Percentiles rank a stretch among this genome's conserved stretches.
phyloP scores from a whole-genome alignment of 352 stramenopile genomes.

The Globisporangium ultimum region DNA sequence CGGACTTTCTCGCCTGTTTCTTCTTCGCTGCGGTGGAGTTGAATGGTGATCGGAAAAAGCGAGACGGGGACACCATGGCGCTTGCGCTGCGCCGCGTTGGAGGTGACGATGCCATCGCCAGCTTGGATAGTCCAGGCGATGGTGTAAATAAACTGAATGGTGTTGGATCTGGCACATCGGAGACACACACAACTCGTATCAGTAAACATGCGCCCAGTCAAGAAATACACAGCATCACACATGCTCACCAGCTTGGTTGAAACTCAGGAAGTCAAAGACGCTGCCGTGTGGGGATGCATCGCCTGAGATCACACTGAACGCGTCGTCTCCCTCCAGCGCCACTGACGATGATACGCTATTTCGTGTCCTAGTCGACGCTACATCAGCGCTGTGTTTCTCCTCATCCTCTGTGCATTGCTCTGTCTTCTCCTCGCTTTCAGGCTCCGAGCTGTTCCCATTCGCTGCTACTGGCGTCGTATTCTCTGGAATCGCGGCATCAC shows the following conservation, averaged over 20 bases:
- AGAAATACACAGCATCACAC: background rate
- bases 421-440: conserved; percentile 12
- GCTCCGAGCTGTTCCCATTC: conserved; percentile 1
- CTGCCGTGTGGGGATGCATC: conserved; percentile 39
- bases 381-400: background rate
- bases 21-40: conserved; percentile 19
- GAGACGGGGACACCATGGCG: conserved; percentile 49
- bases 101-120: conserved; percentile 16
- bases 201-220: background rate
- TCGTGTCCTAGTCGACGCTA: conserved; percentile 12
- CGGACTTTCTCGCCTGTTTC: conserved; percentile 6
- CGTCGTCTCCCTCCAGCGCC: conserved; percentile 27
- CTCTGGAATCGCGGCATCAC: background rate
- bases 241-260: conserved; percentile 21
- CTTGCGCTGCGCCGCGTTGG: conserved; percentile 23
- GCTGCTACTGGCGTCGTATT: background rate
- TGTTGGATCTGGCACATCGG: conserved; percentile 18
- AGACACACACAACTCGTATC: background rate
- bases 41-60: conserved; percentile 73
- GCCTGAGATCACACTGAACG: conserved; percentile 49
- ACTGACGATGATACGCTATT: conserved; percentile 17
- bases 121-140: conserved; percentile 29
- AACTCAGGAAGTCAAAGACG: conserved; percentile 55
- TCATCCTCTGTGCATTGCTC: conserved; percentile 2
- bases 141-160: conserved; percentile 56